phyloP scores from a whole-genome alignment of 2,329 filamentous ascomycete genomes.

The Apiospora phragmitis region DNA sequence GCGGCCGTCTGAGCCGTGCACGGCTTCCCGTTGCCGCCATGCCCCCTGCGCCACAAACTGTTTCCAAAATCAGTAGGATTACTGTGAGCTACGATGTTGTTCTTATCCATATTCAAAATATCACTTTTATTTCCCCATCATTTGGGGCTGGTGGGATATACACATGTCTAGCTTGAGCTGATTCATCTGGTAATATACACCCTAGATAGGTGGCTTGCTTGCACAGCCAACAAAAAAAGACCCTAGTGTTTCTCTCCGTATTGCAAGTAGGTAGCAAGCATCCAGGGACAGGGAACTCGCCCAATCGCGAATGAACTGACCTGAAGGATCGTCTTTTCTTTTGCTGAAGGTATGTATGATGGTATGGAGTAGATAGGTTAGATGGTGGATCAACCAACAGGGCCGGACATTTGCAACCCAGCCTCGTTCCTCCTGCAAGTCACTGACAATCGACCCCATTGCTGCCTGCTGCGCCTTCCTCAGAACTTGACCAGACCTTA shows the following conservation, averaged over 20 bases:
- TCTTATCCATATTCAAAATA: neutral
- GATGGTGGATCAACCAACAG: neutral
- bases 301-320: neutral
- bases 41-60: neutral
- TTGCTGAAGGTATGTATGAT: neutral
- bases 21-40: neutral
- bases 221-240: neutral
- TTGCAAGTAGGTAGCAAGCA: too few species aligned
- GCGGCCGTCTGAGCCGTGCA: neutral
- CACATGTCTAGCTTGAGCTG: neutral
- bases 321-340: neutral
- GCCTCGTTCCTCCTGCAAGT: neutral
- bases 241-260: neutral
- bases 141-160: neutral
- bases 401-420: neutral
- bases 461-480: neutral
- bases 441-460: neutral
- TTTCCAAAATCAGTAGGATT: neutral
- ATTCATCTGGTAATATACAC: neutral
- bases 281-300: neutral
- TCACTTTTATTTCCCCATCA: neutral
- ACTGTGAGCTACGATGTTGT: neutral
- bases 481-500: neutral
- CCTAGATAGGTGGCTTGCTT: neutral
- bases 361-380: neutral